Base-by-base conservation (phyloP, 306 rosid genomes). In the Mimosa bimucronata region DNA sequence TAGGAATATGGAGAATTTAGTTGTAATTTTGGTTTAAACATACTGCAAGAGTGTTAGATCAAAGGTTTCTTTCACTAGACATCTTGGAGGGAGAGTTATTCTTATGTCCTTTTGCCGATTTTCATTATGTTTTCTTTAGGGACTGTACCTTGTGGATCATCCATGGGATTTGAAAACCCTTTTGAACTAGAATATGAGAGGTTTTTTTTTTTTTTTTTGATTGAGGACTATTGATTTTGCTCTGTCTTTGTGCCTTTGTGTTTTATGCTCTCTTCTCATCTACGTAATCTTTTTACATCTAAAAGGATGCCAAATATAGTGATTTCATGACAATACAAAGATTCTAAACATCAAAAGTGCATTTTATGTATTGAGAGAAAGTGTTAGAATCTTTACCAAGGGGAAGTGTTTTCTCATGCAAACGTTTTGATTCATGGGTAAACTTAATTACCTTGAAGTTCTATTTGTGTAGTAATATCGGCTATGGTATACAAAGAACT, bases 311-410 rank as follows among this genome's bases (percentile, higher is more conserved):
- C 57, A 16, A 48, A 18, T 15, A 48, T 48, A 48, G 18, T 4
- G 21, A 46, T 46, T 46, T 46, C n/a, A 46, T 46, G 53, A 46
- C n/a, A 46, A 46, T 46, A 46, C 14, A 40, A 57, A 38, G 74
- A 42, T 71, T 82, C 78, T 82, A 61, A 21, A 29, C 11, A 60
- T 55, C 12, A 12, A 38, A 25, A n/a, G n/a, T 42, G 18, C 48
- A 18, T 5, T 28, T 61, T 29, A 48, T 8, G 45, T 41, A 58
- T 40, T 58, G 37, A 41, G 42, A 9, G 2, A 9, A 81, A 81
- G 40, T 66, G n/a, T 16, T 40, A 5, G 9, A 55, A 30, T 40
- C 66, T 40, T 53, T 53, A 71, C 25, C 19, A 2, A 58, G 14
- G 37, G 53, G 71, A 67, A 46, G 31, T 48, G 23, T 21, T 45